phyloP scores from a whole-genome alignment of 257 asterid genomes.

The Gynochthodes officinalis region DNA sequence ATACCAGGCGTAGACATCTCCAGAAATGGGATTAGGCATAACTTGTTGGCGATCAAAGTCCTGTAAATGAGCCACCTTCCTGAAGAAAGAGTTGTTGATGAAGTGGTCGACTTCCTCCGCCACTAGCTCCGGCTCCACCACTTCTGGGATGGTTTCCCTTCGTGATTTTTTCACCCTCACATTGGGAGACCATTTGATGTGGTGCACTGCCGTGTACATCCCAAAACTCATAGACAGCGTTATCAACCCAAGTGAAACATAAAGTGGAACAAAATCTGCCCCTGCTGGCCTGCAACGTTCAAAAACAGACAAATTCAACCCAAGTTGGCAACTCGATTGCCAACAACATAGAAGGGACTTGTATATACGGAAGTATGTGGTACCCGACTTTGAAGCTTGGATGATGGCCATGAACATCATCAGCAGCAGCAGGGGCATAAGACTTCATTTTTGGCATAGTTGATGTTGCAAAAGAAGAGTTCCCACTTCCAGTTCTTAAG shows the following conservation, averaged over 20 bases:
- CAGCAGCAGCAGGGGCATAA: neutral
- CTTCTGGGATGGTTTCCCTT: constrained; percentile 36
- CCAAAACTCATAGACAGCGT: constrained; percentile 17
- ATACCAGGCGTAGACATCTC: constrained; percentile 3
- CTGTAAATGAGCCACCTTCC: constrained; percentile 40
- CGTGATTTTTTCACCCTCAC: constrained; percentile 34
- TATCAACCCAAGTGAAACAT: constrained; percentile 8
- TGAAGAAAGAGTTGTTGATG: constrained; percentile 33
- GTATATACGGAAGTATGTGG: too few relatives aligned
- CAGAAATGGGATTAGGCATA: constrained; percentile 12
- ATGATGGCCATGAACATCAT: neutral
- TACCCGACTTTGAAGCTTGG: constrained; percentile 3
- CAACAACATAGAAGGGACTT: too few relatives aligned
- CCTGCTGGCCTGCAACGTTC: neutral
- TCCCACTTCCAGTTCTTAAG: neutral
- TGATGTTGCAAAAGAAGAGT: constrained; percentile 4
- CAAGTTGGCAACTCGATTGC: neutral
- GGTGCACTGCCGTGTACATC: constrained; percentile 22
- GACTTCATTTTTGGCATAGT: neutral
- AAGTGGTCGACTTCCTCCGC: constrained; percentile 23
- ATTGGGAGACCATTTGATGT: constrained; percentile 25
- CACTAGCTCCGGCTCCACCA: constrained; percentile 36
- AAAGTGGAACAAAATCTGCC: neutral
- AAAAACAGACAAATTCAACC: neutral
- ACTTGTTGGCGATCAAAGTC: constrained; percentile 23